Base-by-base conservation (phyloP, 306 rosid species). In the Acacia acuminata region DNA sequence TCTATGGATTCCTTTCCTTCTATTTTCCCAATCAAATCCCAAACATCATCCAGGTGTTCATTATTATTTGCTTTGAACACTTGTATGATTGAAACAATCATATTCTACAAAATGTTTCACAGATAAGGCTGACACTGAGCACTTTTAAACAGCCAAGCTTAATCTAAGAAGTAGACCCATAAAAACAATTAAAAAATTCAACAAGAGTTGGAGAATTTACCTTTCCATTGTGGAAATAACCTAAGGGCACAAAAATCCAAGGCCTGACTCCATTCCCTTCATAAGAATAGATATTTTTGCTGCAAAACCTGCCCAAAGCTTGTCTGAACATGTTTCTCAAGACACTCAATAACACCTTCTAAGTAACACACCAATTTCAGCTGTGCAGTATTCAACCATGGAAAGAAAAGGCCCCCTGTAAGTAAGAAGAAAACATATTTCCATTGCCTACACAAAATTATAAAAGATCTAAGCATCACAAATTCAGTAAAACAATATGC, bases 301-400 rank as follows among this genome's bases (percentile, higher is more conserved):
- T 81, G 82, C 79, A 88, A 76, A 77, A 55, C 82, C 87, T 90
- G 30, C 88, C 86, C 58, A 93, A 67, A 43, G 86, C 82, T 53
- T 85, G 90, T 84, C 87, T 94, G 86, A 92, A 85, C 98, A 95
- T 91, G 76, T 42, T 88, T 80, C 71, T 72, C 56, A 51, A 27
- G 47, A 70, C 45, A 22, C 70, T 63, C 66, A 61, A 48, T 34
- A 79, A 36, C 55, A 74, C 64, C 47, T 24, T 13, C 79, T 63
- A 73, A 63, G 22, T 45, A 78, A 68, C 43, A 72, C 68, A 71
- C 50, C 36, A 67, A 51, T 63, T 51, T 69, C 60, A 60, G 74
- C 65, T 17, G 45, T 22, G 20, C 47, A 47, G 51, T 27, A 47
- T 24, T 30, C 63, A 64, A 58, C 55, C 43, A 71, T 17, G 24